Percentiles rank a stretch among this genome's conserved stretches.
These are phyloP conservation scores for Entomophthora muscae DNA, from an alignment of 371 early-diverging fungal genomes.

Conservation along the genomic window DNA sequence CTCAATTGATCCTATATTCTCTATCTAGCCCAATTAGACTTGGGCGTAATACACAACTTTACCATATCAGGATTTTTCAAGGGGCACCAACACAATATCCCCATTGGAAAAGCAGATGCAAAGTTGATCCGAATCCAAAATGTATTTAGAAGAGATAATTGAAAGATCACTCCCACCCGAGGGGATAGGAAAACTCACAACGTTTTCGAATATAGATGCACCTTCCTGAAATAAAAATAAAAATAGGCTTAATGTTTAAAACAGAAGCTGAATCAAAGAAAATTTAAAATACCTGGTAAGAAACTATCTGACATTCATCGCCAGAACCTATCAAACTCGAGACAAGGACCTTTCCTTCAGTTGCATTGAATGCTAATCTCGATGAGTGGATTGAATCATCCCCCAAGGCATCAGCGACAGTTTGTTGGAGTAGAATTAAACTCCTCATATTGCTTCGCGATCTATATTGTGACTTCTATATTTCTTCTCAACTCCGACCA, in stretches of 20 bases:
- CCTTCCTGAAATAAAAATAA: neutral
- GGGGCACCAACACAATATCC: neutral
- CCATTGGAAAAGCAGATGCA: neutral
- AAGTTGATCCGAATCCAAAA: neutral
- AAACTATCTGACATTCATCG: neutral
- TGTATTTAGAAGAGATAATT: neutral
- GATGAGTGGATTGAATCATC: neutral
- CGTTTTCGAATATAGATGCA: neutral
- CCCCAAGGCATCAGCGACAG: neutral
- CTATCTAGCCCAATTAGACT: neutral
- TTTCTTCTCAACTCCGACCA: too few species aligned
- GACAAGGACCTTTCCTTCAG: neutral
- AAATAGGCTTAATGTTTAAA: too few species aligned
- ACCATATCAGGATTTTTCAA: neutral
- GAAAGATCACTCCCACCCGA: neutral
- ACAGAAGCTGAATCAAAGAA: too few species aligned
- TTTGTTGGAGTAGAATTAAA: neutral
- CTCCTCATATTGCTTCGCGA: too few species aligned
- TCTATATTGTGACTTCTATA: too few species aligned
- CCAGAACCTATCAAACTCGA: neutral
- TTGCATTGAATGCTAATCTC: neutral
- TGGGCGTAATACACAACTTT: too few species aligned
- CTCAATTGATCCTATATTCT: conserved; percentile 48
- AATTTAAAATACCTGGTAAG: too few species aligned
- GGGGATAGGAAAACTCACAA: neutral